These are phyloP conservation scores for Trichoderma gracile DNA, from an alignment of 2,329 filamentous ascomycete genomes.

Conservation along the genomic window DNA sequence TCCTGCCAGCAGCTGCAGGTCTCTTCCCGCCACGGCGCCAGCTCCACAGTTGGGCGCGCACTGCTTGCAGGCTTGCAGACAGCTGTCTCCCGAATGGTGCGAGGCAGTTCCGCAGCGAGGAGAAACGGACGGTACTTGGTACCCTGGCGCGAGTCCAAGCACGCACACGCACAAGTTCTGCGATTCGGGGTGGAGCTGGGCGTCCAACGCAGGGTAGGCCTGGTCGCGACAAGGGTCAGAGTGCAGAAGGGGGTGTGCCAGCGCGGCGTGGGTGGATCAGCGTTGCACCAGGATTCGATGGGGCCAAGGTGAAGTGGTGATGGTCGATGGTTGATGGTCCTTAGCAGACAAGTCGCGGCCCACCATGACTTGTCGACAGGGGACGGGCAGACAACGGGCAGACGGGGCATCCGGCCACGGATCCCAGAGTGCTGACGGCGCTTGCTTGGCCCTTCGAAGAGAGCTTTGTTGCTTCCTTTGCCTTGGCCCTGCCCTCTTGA, in stretches of 20 bases:
- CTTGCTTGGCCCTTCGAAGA: slow-evolving; percentile 22
- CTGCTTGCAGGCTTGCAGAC: slow-evolving; percentile 33
- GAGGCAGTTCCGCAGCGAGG: slow-evolving; percentile 15
- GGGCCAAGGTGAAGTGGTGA: slow-evolving; percentile 22
- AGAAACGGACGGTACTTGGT: slow-evolving; percentile 13
- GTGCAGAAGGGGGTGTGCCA: slow-evolving; percentile 30
- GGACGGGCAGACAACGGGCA: slow-evolving; percentile 26
- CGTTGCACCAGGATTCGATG: slow-evolving; percentile 38
- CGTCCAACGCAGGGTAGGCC: slow-evolving; percentile 23
- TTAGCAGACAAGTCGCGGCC: slow-evolving; percentile 15
- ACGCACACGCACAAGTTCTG: slow-evolving; percentile 20
- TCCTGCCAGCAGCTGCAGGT: slow-evolving; percentile 20
- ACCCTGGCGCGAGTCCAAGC: slow-evolving; percentile 26
- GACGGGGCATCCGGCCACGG: slow-evolving; percentile 27
- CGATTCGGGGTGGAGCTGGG: slow-evolving; percentile 32
- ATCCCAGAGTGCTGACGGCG: slow-evolving; percentile 27
- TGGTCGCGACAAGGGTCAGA: slow-evolving; percentile 20
- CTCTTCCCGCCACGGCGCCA: slow-evolving; percentile 16
- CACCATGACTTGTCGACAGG: slow-evolving; percentile 24
- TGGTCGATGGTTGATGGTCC: slow-evolving; percentile 23
- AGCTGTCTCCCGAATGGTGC: slow-evolving; percentile 21
- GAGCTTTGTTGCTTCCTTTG: slow-evolving; percentile 21
- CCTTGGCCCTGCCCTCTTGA: neutral
- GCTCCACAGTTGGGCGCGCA: slow-evolving; percentile 34
- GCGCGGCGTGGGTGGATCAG: slow-evolving; percentile 37